Base-by-base conservation (phyloP, 1,284 basidiomycete species). In the Amylostereum chailletii region DNA sequence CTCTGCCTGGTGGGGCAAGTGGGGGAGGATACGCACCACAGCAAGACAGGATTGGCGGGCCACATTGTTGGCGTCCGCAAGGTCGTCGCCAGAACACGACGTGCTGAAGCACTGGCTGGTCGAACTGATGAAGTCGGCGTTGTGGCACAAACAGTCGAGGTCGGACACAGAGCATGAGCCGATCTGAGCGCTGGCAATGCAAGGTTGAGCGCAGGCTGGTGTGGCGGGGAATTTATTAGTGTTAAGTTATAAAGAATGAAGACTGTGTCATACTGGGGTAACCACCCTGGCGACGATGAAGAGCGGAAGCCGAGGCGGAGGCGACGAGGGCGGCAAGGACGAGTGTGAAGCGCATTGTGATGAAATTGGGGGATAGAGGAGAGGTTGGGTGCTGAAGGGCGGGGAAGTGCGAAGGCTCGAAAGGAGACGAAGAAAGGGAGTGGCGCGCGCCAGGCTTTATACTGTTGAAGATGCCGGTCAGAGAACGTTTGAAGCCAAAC, bases 341-440 rank as follows among this genome's bases (percentile, higher is more conserved):
- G 59, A 70, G 51, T 53, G 74, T 61, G 69, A 79, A 74, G 60
- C 74, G 79, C 84, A 86, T 85, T 52, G 49, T 71, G 59, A 55
- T 45, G 49, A 51, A 32, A 48, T 46, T 41, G 48, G 33, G 47
- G 38, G 45, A 19, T 49, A 45, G 43, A 43, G 42, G 19, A 40
- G 45, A 48, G 47, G 52, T 51, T 46, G 42, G 49, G 46, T 11
- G 11, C 26, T 11, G 48, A 45, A 44, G 45, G 46, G 43, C 48
- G 49, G 51, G 47, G 46, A 34, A 51, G 47, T 47, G 47, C 36
- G 38, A 10, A 3, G 42, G n/a, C 33, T 34, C 29, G 36, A 27
- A 40, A 19, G 49, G 46, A 32, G 38, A 19, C 47, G 37, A 54
- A 50, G 39, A 44, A 29, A 34, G 6, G 37, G 32, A 4, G 2